A percentile compares a stretch with the other conserved stretches of the same genome.
These are phyloP conservation scores for Gliomastix tumulicola DNA, from an alignment of 2,329 filamentous ascomycete genomes.

Conservation along the genomic window DNA sequence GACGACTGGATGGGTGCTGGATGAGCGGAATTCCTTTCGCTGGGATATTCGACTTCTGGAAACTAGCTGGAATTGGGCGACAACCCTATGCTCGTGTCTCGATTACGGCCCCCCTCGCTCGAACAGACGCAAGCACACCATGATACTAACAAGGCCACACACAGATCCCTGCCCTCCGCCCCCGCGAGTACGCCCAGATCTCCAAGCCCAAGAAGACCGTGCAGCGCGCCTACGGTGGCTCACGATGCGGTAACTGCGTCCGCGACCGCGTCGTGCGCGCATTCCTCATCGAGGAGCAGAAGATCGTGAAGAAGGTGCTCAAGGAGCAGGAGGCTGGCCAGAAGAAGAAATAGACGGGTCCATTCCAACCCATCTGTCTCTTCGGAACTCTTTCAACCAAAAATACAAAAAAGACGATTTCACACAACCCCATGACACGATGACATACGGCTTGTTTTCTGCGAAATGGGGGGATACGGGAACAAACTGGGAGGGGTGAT, in stretches of 20 bases:
- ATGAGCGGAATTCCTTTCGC: too few species aligned
- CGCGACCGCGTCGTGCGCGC: conserved; percentile 96
- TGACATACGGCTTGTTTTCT: conserved; percentile 4
- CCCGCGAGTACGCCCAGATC: conserved; percentile 94
- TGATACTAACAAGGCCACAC: conserved; percentile 4
- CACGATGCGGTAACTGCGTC: conserved; percentile 97
- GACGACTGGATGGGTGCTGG: not conserved
- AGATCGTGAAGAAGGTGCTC: conserved; percentile 99
- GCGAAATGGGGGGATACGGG: not conserved
- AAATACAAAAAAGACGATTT: conserved; percentile 3
- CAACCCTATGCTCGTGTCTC: too few species aligned
- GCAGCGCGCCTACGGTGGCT: conserved; percentile 96
- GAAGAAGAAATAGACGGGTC: conserved; percentile 60
- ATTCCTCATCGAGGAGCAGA: conserved; percentile 99
- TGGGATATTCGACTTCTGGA: too few species aligned
- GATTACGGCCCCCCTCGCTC: not conserved
- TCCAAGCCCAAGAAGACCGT: conserved; percentile 99
- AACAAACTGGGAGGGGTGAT: conserved; percentile 1
- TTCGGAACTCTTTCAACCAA: too few species aligned
- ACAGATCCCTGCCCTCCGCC: conserved; percentile 91
- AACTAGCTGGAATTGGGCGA: too few species aligned
- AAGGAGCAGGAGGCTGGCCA: conserved; percentile 85
- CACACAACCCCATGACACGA: conserved; percentile 1
- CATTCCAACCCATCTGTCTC: too few species aligned
- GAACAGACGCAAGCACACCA: not conserved